Evolutionary conservation across 2,329 filamentous ascomycete genomes (phyloP).

Genomic region (Cordyceps javanica): DNA sequence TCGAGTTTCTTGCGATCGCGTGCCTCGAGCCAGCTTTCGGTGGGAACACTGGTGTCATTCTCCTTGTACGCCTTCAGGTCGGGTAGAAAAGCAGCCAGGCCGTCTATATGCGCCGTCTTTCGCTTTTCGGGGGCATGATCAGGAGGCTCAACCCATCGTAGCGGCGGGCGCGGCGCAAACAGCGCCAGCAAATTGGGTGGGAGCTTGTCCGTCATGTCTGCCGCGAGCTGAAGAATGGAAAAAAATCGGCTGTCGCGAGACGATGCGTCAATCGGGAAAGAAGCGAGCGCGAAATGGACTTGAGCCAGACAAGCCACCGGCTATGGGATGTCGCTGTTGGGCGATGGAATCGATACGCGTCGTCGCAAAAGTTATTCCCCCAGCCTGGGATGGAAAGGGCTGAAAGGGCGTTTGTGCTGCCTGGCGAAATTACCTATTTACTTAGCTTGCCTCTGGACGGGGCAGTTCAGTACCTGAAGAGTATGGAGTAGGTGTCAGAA

Average conservation of each 20-base stretch:
- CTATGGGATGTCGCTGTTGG: background rate
- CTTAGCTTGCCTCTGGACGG: background rate
- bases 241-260: background rate
- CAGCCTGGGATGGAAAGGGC: background rate
- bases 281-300: background rate
- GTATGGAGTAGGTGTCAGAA: background rate
- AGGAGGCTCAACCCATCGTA: constrained; percentile 79
- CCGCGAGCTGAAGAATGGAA: background rate
- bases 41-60: constrained; percentile 68
- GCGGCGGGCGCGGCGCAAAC: constrained; percentile 86
- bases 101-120: constrained; percentile 64
- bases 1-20: constrained; percentile 79
- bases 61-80: constrained; percentile 72
- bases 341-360: constrained; percentile 7
- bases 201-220: constrained; percentile 88
- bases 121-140: constrained; percentile 81
- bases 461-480: background rate
- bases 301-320: background rate
- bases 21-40: constrained; percentile 87
- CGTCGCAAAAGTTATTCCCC: constrained; percentile 6
- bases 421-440: constrained; percentile 8
- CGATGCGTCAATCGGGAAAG: background rate
- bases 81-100: constrained; percentile 68
- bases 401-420: background rate
- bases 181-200: constrained; percentile 88